Evolutionary conservation across 495 filamentous ascomycete species (phyloP).

Genomic region (Cercophora newfieldiana): DNA sequence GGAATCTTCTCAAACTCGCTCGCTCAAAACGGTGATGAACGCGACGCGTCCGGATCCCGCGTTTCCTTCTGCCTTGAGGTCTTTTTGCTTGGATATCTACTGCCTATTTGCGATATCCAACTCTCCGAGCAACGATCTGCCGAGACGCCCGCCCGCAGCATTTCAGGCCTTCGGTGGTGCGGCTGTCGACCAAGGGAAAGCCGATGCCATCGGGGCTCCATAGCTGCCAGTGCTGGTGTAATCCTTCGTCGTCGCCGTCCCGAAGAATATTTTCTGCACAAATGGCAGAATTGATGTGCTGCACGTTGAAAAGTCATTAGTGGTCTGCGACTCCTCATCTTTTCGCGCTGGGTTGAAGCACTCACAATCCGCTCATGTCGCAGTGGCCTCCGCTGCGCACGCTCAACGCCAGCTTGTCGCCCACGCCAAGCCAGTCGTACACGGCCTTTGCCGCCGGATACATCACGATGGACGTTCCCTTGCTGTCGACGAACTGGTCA

Average conservation of each 20-base stretch:
- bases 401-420: constrained; percentile 51
- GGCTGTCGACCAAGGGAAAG: constrained; percentile 50
- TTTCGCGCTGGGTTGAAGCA: not conserved
- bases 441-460: constrained; percentile 54
- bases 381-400: constrained; percentile 52
- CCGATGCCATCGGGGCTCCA: constrained; percentile 46
- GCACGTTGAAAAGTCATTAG: constrained; percentile 20
- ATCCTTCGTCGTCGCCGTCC: constrained; percentile 48
- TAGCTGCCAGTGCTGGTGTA: constrained; percentile 48
- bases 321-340: not conserved
- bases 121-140: no score
- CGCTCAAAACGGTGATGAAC: not conserved
- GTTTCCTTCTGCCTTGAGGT: no score
- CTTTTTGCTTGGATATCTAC: no score
- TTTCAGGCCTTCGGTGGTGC: constrained; percentile 31
- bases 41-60: not conserved
- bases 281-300: constrained; percentile 52
- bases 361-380: constrained; percentile 52
- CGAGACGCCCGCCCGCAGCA: not conserved
- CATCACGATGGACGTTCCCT: constrained; percentile 50
- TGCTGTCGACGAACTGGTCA: constrained; percentile 53
- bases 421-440: constrained; percentile 52
- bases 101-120: no score
- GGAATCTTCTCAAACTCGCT: not conserved
- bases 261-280: constrained; percentile 51